phyloP scores from a whole-genome alignment of 2,329 filamentous ascomycete species.

The Arthrobotrys sphaeroides region DNA sequence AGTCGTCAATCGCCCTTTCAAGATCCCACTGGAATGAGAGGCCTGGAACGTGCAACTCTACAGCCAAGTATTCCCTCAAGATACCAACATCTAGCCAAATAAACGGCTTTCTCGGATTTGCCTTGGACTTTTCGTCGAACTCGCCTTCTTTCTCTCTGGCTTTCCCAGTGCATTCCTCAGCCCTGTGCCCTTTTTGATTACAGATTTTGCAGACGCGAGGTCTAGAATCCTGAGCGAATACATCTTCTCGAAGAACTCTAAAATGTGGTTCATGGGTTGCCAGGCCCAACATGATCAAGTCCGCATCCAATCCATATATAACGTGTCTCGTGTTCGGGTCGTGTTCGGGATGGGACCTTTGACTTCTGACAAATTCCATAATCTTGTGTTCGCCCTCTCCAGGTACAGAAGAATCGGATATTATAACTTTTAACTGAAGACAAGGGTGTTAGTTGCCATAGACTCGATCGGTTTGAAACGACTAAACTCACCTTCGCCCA shows the following conservation, averaged over 20 bases:
- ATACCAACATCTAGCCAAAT: conserved; percentile 97
- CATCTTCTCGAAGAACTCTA: conserved; percentile 93
- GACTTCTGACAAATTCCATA: conserved; percentile 96
- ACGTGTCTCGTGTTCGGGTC: conserved; percentile 97
- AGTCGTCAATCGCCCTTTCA: conserved; percentile 93
- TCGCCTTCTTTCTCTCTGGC: conserved; percentile 80
- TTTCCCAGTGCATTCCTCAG: conserved; percentile 82
- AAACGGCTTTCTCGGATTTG: conserved; percentile 81
- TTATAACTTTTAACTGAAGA: conserved; percentile 83
- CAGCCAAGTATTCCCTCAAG: conserved; percentile 88
- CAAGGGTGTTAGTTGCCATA: conserved; percentile 56
- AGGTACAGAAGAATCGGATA: conserved; percentile 96
- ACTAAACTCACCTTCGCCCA: conserved; percentile 75
- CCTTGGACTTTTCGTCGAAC: conserved; percentile 75
- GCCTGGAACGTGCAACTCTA: conserved; percentile 83
- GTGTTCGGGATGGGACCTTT: conserved; percentile 87
- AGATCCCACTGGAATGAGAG: conserved; percentile 90
- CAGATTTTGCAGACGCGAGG: conserved; percentile 85
- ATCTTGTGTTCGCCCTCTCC: conserved; percentile 99
- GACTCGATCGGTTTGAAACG: neutral
- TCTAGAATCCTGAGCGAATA: conserved; percentile 89
- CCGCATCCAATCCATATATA: conserved; percentile 96
- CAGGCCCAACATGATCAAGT: conserved; percentile 97
- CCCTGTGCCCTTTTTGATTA: conserved; percentile 90
- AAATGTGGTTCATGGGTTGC: conserved; percentile 98